Evolutionary conservation across 1,284 basidiomycete species (phyloP).

Genomic region (Taiwanofungus camphoratus): DNA sequence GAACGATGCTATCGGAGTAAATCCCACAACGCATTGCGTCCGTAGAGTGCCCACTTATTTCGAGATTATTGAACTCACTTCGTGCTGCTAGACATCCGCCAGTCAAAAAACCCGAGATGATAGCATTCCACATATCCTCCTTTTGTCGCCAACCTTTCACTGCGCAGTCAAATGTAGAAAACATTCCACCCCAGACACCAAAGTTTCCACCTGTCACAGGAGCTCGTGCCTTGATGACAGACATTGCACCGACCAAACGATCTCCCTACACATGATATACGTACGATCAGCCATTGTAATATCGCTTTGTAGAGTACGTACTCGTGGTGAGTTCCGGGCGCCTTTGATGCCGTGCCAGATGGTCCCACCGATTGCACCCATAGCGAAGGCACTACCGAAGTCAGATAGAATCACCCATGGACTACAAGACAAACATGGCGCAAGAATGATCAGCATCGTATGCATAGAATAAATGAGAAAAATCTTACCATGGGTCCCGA

Average conservation of each 20-base stretch:
- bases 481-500: constrained; percentile 79
- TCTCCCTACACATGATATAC: constrained; percentile 62
- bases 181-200: constrained; percentile 97
- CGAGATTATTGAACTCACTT: no score
- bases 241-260: constrained; percentile 88
- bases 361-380: constrained; percentile 93
- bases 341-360: constrained; percentile 99
- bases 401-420: constrained; percentile 99
- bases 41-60: no score
- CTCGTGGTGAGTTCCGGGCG: constrained; percentile 92
- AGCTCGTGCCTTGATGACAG: constrained; percentile 96
- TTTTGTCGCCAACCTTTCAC: constrained; percentile 98
- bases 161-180: constrained; percentile 96
- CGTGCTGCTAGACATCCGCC: constrained; percentile 94
- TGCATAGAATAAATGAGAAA: neutral
- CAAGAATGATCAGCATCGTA: constrained; percentile 7
- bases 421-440: constrained; percentile 37
- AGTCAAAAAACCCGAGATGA: constrained; percentile 97
- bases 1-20: no score
- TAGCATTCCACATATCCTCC: constrained; percentile 99
- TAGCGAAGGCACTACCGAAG: constrained; percentile 94
- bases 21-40: no score
- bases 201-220: constrained; percentile 98
- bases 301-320: constrained; percentile 35
- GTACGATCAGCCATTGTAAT: neutral